A percentile compares a stretch with the other conserved stretches of the same genome.
Conservation (phyloP, 2,329 filamentous ascomycete species). For the Didymellaceae sp. region DNA sequence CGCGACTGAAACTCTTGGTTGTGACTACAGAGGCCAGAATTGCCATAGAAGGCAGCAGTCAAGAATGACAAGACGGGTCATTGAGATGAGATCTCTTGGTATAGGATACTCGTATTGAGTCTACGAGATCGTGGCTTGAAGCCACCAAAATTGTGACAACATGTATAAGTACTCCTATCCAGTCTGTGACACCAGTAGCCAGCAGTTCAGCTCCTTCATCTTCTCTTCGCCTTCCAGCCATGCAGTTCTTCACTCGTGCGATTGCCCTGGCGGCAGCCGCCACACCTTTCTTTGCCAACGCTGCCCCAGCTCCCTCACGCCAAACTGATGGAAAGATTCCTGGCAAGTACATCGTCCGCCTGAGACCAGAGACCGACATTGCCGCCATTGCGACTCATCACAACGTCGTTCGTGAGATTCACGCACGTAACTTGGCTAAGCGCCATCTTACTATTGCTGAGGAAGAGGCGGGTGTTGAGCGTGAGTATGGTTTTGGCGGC, state of each 20-base stretch:
- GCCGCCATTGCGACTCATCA: conserved; percentile 35
- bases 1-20: conserved; percentile 9
- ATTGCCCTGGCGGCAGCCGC: conserved; percentile 32
- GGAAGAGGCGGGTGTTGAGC: conserved; percentile 33
- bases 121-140: background rate
- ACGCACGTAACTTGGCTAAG: conserved; percentile 35
- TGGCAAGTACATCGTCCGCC: conserved; percentile 53
- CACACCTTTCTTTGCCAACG: conserved; percentile 31
- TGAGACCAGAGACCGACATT: conserved; percentile 46
- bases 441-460: conserved; percentile 20
- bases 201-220: background rate
- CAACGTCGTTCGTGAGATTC: conserved; percentile 37
- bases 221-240: conserved; percentile 5
- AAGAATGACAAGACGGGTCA: conserved; percentile 31
- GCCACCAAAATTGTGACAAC: background rate
- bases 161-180: conserved; percentile 17
- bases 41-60: conserved; percentile 22
- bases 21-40: background rate
- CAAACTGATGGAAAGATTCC: conserved; percentile 31
- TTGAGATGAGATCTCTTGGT: conserved; percentile 12
- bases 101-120: background rate
- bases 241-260: conserved; percentile 39
- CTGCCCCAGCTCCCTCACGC: conserved; percentile 25
- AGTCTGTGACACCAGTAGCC: background rate
- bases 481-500: conserved; percentile 35